Evolutionary conservation across 2,329 filamentous ascomycete genomes (phyloP), one percentile per base, ranked within the genome.

Genomic region (Alternaria sp.): DNA sequence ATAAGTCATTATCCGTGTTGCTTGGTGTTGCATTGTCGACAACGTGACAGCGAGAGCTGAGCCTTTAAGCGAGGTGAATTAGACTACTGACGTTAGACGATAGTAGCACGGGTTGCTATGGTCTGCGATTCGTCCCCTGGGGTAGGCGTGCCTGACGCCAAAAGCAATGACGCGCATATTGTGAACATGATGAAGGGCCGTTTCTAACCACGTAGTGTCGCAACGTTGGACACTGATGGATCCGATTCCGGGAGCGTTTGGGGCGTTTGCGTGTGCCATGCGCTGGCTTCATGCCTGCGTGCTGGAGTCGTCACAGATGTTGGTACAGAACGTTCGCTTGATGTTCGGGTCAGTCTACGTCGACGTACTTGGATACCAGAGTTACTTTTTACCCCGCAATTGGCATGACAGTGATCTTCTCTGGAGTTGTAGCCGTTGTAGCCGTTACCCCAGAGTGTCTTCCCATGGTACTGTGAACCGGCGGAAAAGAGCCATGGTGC

Each of bases 391-490:
- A 44, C 53, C 37, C 53, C 53, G 53, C 53, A 55, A 28, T 44
- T 20, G 30, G 25, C 53, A 41, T 28, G 51, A 26, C 14, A n/a
- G 5, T 11, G 23, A 6, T 26, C 21, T 44, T 33, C 37, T 26
- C 21, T 55, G 15, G 33, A 51, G 28, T 3, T 37, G 20, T 20
- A 51, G 14, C 20, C 30, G 12, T 21, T 28, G 20, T 20, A 51
- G 14, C 20, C 30, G 12, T 15, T 28, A 33, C 23, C 53, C 21
- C 33, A 44, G 50, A 53, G 15, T 21, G 30, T 51, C 49, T 47
- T 55, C 45, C 58, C 50, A 60, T 60, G 58, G 58, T 54, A 55
- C 26, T 14, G 50, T 55, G 28, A 23, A 55, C 28, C 58, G 4
- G 50, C 28, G 25, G 28, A 46, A 21, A 21, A 41, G 28, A 9